These are phyloP conservation scores for Tuber calosporum DNA, from an alignment of 495 filamentous ascomycete species.

Conservation along the genomic window DNA sequence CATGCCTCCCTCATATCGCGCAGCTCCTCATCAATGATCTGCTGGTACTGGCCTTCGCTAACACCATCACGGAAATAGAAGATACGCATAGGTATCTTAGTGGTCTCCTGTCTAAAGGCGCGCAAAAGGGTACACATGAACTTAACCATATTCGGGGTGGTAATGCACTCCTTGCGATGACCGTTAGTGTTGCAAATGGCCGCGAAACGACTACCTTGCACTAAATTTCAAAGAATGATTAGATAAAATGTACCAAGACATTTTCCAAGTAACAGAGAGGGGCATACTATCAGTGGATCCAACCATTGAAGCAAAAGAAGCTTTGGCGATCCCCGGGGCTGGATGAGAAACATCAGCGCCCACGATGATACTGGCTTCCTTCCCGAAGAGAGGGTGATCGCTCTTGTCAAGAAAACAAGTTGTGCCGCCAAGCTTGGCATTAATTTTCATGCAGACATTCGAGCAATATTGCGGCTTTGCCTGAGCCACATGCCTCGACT, in stretches of 20 bases:
- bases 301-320: slow-evolving; percentile 81
- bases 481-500: slow-evolving; percentile 55
- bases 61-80: slow-evolving; percentile 96
- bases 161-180: slow-evolving; percentile 65
- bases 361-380: slow-evolving; percentile 61
- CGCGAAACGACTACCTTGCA: slow-evolving; percentile 59
- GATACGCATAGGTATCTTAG: slow-evolving; percentile 55
- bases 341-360: slow-evolving; percentile 87
- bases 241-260: slow-evolving; percentile 3
- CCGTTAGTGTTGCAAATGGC: slow-evolving; percentile 74
- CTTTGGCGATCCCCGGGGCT: slow-evolving; percentile 52
- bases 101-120: slow-evolving; percentile 56
- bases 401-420: slow-evolving; percentile 47
- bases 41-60: slow-evolving; percentile 71
- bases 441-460: slow-evolving; percentile 90
- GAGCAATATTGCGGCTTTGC: slow-evolving; percentile 68
- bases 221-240: slow-evolving; percentile 18
- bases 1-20: slow-evolving; percentile 57
- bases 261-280: not conserved
- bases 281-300: slow-evolving; percentile 62
- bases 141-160: slow-evolving; percentile 52
- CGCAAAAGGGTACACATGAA: slow-evolving; percentile 58
- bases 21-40: slow-evolving; percentile 71
- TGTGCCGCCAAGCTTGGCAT: slow-evolving; percentile 85
- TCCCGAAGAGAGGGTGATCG: slow-evolving; percentile 44